A percentile compares a stretch with the other conserved stretches of the same genome.
Evolutionary conservation across 2,329 filamentous ascomycete genomes (phyloP).

Genomic region (Ophiostoma tasmaniense): DNA sequence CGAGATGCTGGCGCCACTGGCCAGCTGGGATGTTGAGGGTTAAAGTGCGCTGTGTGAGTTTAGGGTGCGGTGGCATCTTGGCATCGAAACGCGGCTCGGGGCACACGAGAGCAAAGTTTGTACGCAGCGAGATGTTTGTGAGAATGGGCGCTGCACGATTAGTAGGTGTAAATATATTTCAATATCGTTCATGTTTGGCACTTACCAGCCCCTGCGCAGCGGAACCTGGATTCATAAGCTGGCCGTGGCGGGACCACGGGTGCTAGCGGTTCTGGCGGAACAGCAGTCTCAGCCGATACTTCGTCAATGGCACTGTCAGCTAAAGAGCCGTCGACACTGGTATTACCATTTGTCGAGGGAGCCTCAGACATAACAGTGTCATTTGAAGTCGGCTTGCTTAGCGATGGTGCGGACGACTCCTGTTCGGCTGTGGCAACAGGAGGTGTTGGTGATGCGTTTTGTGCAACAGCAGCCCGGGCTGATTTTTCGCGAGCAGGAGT

Average conservation of each 20-base stretch:
- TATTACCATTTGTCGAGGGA: conserved; percentile 24
- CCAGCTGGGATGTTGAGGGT: conserved; percentile 60
- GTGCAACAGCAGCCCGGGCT: not conserved
- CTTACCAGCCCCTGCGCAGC: conserved; percentile 37
- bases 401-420: conserved; percentile 27
- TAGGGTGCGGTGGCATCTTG: conserved; percentile 56
- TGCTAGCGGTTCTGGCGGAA: conserved; percentile 21
- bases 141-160: conserved; percentile 55
- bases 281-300: not conserved
- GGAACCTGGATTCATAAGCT: conserved; percentile 29
- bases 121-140: conserved; percentile 54
- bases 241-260: conserved; percentile 30
- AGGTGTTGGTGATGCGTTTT: conserved; percentile 38
- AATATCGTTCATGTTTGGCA: not conserved
- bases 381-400: conserved; percentile 18
- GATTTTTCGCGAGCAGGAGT: conserved; percentile 22
- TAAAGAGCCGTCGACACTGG: conserved; percentile 8
- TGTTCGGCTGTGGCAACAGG: conserved; percentile 29
- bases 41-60: conserved; percentile 60
- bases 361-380: conserved; percentile 19
- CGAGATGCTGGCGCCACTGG: conserved; percentile 63
- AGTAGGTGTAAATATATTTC: conserved; percentile 21
- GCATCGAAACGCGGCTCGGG: conserved; percentile 53
- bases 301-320: not conserved
- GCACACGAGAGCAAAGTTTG: conserved; percentile 56